A percentile compares a stretch with the other conserved stretches of the same genome.
Conservation (phyloP, 2,329 filamentous ascomycete species). For the Calonectria pseudoturangicola region DNA sequence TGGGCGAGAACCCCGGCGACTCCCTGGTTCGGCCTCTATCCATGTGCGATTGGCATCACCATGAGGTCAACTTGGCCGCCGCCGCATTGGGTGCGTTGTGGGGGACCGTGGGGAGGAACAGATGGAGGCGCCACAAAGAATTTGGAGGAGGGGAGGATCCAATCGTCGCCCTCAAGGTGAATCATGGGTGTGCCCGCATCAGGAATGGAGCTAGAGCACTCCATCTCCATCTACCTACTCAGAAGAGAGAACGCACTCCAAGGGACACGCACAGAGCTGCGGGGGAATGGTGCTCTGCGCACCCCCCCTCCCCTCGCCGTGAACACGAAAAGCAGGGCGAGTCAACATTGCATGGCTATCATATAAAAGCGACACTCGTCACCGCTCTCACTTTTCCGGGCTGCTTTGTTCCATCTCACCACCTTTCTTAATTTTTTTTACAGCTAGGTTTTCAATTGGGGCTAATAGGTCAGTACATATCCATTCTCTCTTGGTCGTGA, state of each 20-base stretch:
- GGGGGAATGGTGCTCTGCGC: conserved; percentile 24
- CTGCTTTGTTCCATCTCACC: neutral
- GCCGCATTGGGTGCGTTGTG: neutral
- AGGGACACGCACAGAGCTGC: neutral
- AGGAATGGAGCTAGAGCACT: conserved; percentile 2
- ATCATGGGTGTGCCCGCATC: conserved; percentile 11
- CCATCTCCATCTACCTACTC: conserved; percentile 22
- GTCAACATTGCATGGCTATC: neutral
- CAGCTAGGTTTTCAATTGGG: neutral
- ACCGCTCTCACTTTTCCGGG: neutral
- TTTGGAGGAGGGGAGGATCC: neutral
- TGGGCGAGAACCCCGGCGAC: conserved; percentile 25
- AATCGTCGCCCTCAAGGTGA: neutral
- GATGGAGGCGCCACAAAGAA: neutral
- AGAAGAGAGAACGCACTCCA: conserved; percentile 21
- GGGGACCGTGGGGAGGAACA: neutral
- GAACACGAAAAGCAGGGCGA: conserved; percentile 1
- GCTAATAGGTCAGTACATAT: neutral
- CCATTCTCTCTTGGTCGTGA: neutral
- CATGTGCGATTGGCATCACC: neutral
- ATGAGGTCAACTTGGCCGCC: conserved; percentile 3
- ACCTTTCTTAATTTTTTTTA: neutral
- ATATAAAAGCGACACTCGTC: conserved; percentile 28
- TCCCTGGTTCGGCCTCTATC: neutral
- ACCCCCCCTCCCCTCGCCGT: conserved; percentile 12